Percentiles rank a stretch among this genome's conserved stretches.
phyloP scores from a whole-genome alignment of 176 grass and related monocot species.

The Otatea glauca region DNA sequence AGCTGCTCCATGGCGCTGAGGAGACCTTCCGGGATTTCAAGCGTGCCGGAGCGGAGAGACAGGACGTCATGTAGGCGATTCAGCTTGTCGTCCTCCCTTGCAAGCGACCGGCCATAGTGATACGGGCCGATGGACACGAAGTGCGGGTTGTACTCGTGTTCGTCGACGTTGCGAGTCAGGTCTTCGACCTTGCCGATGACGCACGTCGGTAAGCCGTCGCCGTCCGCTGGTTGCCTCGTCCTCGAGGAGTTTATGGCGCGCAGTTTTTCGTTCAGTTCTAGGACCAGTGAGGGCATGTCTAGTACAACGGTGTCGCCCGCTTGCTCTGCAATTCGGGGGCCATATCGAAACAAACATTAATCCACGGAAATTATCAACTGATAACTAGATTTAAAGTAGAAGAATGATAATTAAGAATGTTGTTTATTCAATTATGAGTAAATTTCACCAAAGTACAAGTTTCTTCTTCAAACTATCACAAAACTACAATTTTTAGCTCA shows the following conservation, averaged over 20 bases:
- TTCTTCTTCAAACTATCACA: too few relatives aligned
- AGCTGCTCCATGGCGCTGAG: not conserved
- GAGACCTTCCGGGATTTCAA: not conserved
- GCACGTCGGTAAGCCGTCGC: not conserved
- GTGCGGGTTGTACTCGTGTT: not conserved
- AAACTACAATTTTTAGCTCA: too few relatives aligned
- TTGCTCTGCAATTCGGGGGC: not conserved
- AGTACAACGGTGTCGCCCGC: not conserved
- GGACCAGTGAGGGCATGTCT: not conserved
- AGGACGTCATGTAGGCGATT: not conserved
- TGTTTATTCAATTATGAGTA: not conserved
- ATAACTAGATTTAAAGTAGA: not conserved
- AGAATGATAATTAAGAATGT: not conserved
- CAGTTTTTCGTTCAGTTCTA: not conserved
- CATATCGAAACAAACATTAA: too few relatives aligned
- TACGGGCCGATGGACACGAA: conserved; percentile 43
- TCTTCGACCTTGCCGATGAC: conserved; percentile 2
- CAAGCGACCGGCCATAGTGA: not conserved
- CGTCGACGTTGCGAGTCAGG: not conserved
- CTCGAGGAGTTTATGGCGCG: not conserved
- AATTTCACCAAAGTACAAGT: too few relatives aligned
- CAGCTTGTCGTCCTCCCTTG: not conserved
- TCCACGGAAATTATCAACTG: not conserved
- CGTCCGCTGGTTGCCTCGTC: not conserved
- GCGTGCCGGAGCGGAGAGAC: not conserved